Base-by-base conservation (phyloP, 2,329 filamentous ascomycete genomes). In the Dactylonectria estremocensis region DNA sequence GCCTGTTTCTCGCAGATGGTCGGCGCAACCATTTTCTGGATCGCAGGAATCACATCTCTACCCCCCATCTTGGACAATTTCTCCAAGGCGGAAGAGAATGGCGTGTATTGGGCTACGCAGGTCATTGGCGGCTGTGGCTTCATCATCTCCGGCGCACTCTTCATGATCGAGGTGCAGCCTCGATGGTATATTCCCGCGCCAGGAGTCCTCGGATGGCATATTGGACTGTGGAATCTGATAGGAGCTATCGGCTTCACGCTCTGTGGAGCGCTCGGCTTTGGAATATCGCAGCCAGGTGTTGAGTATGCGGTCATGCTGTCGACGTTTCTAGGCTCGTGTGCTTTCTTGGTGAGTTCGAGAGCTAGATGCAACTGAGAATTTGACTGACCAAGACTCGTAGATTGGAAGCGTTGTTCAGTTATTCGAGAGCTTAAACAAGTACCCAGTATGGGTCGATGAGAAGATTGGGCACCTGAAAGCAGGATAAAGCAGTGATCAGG, bases 131-230 rank as follows among this genome's bases (percentile, higher is more conserved):
- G 90, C 1, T 76, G 77, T 0, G 88, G 90, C 5, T 92, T 93
- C 78, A 86, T 92, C 66, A 73, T 90, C 24, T 91, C 83, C 7
- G 82, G 86, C 22, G 73, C 81, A 3, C 78, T 92, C 2, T 92
- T 91, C 78, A 91, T 91, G 85, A 74, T 92, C 8, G 91, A 93
- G 77, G 91, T 89, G 3, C 90, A 92, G 77, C 76, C 83, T 46
- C 85, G 83, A 52, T 93, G 91, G 90, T 92, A 88, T 72, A 79
- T 82, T 13, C 90, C 91, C 0, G 88, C 89, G 0, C 83, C 82
- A 3, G 75, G 78, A 3, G 81, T 89, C 0, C 82, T 93, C 1
- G 90, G 90, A 3, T 92, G 90, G 91, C 89, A 92, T 77, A 87
- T 93, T 70, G 90, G 89, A 0, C 77, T 87, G 9, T 92, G 90